Conservation (phyloP, 768 basidiomycete genomes). For the Fistulinella prunicolor region DNA sequence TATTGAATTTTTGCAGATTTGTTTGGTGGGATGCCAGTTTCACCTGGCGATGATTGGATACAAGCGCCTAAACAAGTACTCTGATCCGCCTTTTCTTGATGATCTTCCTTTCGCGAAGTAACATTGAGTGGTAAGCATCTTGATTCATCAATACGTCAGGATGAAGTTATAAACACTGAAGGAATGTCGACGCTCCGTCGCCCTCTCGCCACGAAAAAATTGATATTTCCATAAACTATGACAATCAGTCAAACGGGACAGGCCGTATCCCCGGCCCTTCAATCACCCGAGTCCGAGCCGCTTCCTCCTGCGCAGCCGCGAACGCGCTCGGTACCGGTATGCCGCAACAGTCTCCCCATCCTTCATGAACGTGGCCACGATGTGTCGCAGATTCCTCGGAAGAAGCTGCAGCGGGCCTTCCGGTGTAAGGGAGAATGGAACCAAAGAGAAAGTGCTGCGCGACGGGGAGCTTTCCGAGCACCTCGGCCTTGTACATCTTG, state of each 20-base stretch:
- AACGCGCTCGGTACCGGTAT: slow-evolving; percentile 84
- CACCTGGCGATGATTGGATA: too few relatives aligned
- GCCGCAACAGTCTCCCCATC: slow-evolving; percentile 92
- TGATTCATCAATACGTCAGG: too few relatives aligned
- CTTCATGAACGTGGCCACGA: slow-evolving; percentile 38
- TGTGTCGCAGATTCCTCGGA: slow-evolving; percentile 22
- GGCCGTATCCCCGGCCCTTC: slow-evolving; percentile 66
- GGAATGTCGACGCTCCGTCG: too few relatives aligned
- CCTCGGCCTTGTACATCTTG: slow-evolving; percentile 97
- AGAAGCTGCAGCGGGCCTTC: slow-evolving; percentile 42
- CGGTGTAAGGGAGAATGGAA: slow-evolving; percentile 67
- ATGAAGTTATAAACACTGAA: too few relatives aligned
- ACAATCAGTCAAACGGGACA: slow-evolving; percentile 71
- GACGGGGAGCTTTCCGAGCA: slow-evolving; percentile 92
- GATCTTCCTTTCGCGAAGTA: too few relatives aligned
- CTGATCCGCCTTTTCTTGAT: too few relatives aligned
- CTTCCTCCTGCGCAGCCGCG: slow-evolving; percentile 59
- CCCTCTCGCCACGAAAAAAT: too few relatives aligned
- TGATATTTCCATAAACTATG: too few relatives aligned
- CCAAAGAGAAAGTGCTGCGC: slow-evolving; percentile 97
- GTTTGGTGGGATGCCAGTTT: too few relatives aligned
- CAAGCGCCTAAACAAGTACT: too few relatives aligned
- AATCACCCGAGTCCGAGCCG: slow-evolving; percentile 38
- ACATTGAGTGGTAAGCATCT: too few relatives aligned
- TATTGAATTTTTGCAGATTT: too few relatives aligned